Percentiles rank a stretch among this genome's conserved stretches.
Evolutionary conservation across 108 stramenopile genomes (phyloP).

Genomic region (Aurantiochytrium sp.): DNA sequence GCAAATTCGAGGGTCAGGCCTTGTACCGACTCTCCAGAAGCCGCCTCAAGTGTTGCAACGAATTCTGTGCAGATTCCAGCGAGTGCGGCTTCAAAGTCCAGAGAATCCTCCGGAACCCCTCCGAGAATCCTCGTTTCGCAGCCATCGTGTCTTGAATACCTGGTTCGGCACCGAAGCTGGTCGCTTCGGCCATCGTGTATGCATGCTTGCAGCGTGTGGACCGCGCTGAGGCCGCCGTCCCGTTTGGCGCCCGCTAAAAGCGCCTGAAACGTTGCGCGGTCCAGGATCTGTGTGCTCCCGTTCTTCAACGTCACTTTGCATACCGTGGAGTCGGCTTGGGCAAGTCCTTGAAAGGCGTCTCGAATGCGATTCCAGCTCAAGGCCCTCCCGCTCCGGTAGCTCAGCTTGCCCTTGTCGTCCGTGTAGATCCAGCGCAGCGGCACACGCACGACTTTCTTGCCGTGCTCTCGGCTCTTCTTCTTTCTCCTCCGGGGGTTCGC

Average conservation of each 20-base stretch:
- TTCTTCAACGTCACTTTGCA: background rate
- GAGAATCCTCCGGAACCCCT: background rate
- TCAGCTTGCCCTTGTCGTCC: background rate
- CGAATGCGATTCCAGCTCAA: background rate
- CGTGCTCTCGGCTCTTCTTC: background rate
- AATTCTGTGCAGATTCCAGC: background rate
- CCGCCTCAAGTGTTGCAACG: background rate
- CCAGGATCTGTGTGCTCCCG: background rate
- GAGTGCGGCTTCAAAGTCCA: background rate
- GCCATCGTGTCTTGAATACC: background rate
- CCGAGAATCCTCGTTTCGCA: background rate
- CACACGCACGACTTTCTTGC: background rate
- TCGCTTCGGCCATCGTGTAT: background rate
- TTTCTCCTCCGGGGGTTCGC: background rate
- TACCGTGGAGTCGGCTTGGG: background rate
- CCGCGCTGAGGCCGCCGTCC: background rate
- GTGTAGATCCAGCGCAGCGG: background rate
- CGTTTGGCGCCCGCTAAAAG: constrained; percentile 8
- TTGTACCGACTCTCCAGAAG: background rate
- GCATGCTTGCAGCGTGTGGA: background rate
- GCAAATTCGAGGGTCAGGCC: background rate
- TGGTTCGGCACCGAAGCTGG: background rate
- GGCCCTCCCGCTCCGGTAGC: background rate
- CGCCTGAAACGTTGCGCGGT: background rate
- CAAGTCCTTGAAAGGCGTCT: background rate